Evolutionary conservation across 768 basidiomycete genomes (phyloP).

Genomic region (Mycena vulgaris): DNA sequence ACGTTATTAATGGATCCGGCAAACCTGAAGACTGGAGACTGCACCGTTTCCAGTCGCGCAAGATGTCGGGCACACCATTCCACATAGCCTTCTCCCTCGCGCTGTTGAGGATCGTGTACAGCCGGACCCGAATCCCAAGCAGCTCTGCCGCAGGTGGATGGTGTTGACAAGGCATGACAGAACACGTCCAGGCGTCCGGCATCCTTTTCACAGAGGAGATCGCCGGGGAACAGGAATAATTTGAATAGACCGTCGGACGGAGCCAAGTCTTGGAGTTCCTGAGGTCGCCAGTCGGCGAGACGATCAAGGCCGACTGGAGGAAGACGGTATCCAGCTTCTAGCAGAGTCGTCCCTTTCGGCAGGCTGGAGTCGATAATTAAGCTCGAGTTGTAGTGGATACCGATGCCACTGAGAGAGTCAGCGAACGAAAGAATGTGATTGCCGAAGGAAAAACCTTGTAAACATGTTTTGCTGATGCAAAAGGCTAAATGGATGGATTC

Average conservation of each 20-base stretch:
- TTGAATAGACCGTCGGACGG: constrained; percentile 57
- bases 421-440: neutral
- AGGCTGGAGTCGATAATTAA: constrained; percentile 50
- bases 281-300: constrained; percentile 53
- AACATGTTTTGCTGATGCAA: constrained; percentile 18
- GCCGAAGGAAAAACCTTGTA: constrained; percentile 1
- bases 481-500: too few relatives aligned
- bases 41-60: constrained; percentile 23
- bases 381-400: constrained; percentile 59
- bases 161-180: neutral
- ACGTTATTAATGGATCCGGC: neutral
- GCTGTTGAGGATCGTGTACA: constrained; percentile 14
- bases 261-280: constrained; percentile 60
- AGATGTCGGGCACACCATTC: constrained; percentile 7
- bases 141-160: neutral
- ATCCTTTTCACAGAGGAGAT: constrained; percentile 29
- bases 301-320: constrained; percentile 53
- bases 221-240: constrained; percentile 42
- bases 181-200: neutral
- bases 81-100: constrained; percentile 11
- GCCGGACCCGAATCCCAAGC: neutral
- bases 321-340: constrained; percentile 58
- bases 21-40: neutral
- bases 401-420: constrained; percentile 45
- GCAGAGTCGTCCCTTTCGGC: constrained; percentile 48